Conservation (phyloP, 2,329 filamentous ascomycete genomes). For the Clonostachys solani region DNA sequence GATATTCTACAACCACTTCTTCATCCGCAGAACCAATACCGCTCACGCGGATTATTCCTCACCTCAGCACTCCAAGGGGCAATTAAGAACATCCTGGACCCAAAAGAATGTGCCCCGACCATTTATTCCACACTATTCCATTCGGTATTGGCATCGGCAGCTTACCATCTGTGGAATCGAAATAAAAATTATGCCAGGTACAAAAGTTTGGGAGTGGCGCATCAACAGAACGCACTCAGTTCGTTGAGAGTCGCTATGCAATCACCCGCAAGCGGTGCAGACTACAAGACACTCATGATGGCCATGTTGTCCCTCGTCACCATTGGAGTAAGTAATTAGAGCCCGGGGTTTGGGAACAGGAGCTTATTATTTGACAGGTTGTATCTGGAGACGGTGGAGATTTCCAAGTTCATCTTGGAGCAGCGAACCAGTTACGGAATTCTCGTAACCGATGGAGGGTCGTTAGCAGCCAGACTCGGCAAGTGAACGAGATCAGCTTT, state of each 20-base stretch:
- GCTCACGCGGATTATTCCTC: background rate
- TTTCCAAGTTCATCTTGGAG: background rate
- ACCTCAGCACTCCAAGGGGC: background rate
- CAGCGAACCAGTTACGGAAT: background rate
- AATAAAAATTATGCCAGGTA: background rate
- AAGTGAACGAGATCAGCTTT: background rate
- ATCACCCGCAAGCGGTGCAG: background rate
- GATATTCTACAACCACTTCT: background rate
- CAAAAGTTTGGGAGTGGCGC: background rate
- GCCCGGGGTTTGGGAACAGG: background rate
- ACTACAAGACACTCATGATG: background rate
- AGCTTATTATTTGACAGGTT: background rate
- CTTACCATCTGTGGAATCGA: conserved; percentile 1
- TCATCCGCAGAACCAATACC: background rate
- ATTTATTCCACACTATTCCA: background rate
- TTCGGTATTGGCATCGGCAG: background rate
- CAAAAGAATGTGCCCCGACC: background rate
- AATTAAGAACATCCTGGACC: background rate
- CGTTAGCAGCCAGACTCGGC: background rate
- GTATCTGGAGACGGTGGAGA: background rate
- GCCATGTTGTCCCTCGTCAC: background rate
- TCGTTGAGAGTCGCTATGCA: background rate
- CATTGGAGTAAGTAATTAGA: background rate
- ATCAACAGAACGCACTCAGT: background rate
- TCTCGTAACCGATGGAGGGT: background rate